Evolutionary conservation across 1,284 basidiomycete species (phyloP), one percentile per base, ranked within the genome.

Genomic region (Waitea zeae): DNA sequence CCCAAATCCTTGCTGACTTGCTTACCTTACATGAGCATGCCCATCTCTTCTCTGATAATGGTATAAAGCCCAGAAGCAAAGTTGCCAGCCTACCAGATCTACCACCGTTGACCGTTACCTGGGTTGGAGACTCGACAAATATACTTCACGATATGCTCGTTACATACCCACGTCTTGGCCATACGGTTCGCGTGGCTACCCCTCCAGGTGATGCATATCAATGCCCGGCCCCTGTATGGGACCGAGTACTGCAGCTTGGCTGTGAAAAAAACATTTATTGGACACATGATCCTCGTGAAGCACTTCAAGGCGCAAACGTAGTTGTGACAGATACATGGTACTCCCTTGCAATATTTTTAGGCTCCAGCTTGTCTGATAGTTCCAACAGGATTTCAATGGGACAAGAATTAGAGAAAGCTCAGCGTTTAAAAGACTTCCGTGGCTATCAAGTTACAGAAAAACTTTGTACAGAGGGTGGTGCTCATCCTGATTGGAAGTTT

Each of bases 131-230:
- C 59, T 81, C 81, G 20, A 88, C 92, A 42, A 98, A 98, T 52
- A 89, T 98, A 36, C 64, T 95, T 38, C 89, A 97, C 56, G 93
- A 98, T 54, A 92, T 98, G 81, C 74, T 97, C 24, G 93, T 96
- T 37, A 75, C 87, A 5, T 84, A 83, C 49, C 93, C 93, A 24
- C 76, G 95, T 27, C 57, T 98, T 2, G 95, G 95, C 1, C 88
- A 93, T 57, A 60, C 76, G 37, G 54, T 98, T 30, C 75, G 81
- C 36, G 67, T 98, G 19, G 95, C 92, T 17, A 77, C 77, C 6
- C 72, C 93, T 42, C 52, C 68, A 46, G 38, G 65, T 49, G 46
- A 48, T 37, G 60, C 56, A 28, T 95, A 95, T 51, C 67, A 74
- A 20, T 74, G 86, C 13, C 89, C 92, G 32, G 54, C 66, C 20